Base-by-base conservation (phyloP, 768 basidiomycete species). In the Porpolomopsis calyptriformis region DNA sequence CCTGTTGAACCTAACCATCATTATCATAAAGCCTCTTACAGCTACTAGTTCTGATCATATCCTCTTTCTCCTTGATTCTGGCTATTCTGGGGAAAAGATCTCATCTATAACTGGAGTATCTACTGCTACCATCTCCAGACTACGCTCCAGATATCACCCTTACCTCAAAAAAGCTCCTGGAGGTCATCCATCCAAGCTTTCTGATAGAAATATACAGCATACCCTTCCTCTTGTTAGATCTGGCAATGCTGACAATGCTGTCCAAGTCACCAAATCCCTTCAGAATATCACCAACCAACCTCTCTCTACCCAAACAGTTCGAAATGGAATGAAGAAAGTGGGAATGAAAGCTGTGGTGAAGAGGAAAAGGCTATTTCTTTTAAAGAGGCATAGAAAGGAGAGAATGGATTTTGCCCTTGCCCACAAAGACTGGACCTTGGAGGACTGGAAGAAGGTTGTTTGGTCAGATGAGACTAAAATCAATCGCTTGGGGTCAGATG, bases 371-470 rank as follows among this genome's bases (percentile, higher is more conserved):
- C 51, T 49, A n/a, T 31, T 48, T 34, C 46, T 49, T 16, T 26
- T 40, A 37, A 36, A 33, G 33, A 29, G 19, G 18, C 49, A 51
- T 51, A 23, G 24, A 19, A 45, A 27, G 38, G 39, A 44, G 39
- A 40, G 37, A 23, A 24, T 51, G 34, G 23, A 48, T 19, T 50
- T 24, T 25, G 58, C 58, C 19, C 31, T 34, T 18, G 27, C 23
- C 16, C 48, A 54, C 44, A 19, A 45, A 34, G 29, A 51, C 20
- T 60, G 55, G 57, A 60, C 54, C 40, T 29, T 42, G 41, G 41
- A 42, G 22, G 41, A 42, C 41, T 42, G 41, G 41, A 42, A 26
- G 23, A 42, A 24, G 41, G 27, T 12, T 24, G 22, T 25, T 24
- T 24, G 27, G 27, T 42, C 41, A 42, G n/a, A n/a, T n/a, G n/a